phyloP scores from a whole-genome alignment of 1,139 yeast genomes.

The Williopsis jadinii region DNA sequence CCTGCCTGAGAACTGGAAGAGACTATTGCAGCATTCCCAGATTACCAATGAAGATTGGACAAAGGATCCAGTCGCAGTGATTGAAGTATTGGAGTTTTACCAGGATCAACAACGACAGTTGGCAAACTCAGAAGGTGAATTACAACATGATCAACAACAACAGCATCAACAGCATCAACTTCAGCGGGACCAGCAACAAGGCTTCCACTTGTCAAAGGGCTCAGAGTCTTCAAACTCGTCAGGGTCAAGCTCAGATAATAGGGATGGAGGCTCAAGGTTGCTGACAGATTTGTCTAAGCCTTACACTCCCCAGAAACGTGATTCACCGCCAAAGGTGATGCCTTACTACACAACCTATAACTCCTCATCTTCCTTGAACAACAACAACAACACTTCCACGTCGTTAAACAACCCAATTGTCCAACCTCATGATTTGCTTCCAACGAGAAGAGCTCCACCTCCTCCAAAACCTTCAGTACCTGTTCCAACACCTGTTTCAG shows the following conservation, averaged over 20 bases:
- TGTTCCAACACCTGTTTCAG: not conserved
- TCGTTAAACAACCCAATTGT: conserved; percentile 1
- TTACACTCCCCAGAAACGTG: conserved; percentile 19
- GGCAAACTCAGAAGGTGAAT: conserved; percentile 30
- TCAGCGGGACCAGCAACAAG: conserved; percentile 23
- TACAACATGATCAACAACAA: conserved; percentile 34
- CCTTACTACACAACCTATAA: conserved; percentile 15
- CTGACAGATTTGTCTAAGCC: conserved; percentile 22
- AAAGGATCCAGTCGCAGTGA: conserved; percentile 77
- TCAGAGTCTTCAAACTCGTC: conserved; percentile 20
- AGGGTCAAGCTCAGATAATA: conserved; percentile 11
- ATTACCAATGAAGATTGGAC: conserved; percentile 81
- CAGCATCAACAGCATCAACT: conserved; percentile 30
- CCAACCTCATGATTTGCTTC: conserved; percentile 25
- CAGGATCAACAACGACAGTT: conserved; percentile 33
- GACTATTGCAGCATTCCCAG: conserved; percentile 64
- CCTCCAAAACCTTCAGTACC: conserved; percentile 28
- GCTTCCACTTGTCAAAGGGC: conserved; percentile 15
- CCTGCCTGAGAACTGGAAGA: conserved; percentile 76
- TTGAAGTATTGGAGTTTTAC: conserved; percentile 89
- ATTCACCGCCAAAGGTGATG: conserved; percentile 21
- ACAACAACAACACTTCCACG: conserved; percentile 1
- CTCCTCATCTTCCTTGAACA: conserved; percentile 2
- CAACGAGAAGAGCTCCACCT: conserved; percentile 42
- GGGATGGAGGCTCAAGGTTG: conserved; percentile 14